Evolutionary conservation across 169 alveolate genomes (phyloP), one percentile per base, ranked within the genome.

Genomic region (Theileria orientalis): DNA sequence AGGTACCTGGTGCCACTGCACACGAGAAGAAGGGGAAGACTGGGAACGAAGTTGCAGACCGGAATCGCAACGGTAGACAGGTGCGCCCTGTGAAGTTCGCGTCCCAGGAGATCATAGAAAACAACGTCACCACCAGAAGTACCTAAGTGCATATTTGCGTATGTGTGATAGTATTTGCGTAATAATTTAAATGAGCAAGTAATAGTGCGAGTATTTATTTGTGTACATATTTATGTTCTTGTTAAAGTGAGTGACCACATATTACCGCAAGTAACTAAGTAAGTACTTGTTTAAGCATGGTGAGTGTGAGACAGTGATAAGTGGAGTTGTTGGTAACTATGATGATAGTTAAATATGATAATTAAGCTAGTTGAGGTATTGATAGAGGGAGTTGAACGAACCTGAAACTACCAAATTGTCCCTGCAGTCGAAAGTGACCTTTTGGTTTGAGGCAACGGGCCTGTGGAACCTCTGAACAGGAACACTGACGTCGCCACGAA

Each of bases 351-450:
- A n/a, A n/a, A n/a, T n/a, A n/a, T n/a, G n/a, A n/a, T n/a, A n/a
- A n/a, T n/a, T n/a, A n/a, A n/a, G n/a, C n/a, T n/a, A n/a, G n/a
- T n/a, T n/a, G n/a, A n/a, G n/a, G n/a, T n/a, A n/a, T n/a, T n/a
- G n/a, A n/a, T n/a, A n/a, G n/a, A n/a, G n/a, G n/a, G n/a, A n/a
- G n/a, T n/a, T n/a, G n/a, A 56, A n/a, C 7, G 14, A 56, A 79
- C 87, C 87, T 51, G 87, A 72, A n/a, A 79, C 57, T 14, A 79
- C 14, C 9, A 25, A 8, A 2, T 40, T 49, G 30, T 79, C 67
- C 29, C 30, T 23, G 23, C 37, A 52, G 37, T 79, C 87, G 37
- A 79, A 79, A 44, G 42, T n/a, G 62, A 79, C 19, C 51, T 32
- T 61, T 46, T 79, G 87, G 51, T 79, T 79, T 25, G 42, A 70